Evolutionary conservation across 2,329 filamentous ascomycete species (phyloP).

Genomic region (Aspergillus intermedius): DNA sequence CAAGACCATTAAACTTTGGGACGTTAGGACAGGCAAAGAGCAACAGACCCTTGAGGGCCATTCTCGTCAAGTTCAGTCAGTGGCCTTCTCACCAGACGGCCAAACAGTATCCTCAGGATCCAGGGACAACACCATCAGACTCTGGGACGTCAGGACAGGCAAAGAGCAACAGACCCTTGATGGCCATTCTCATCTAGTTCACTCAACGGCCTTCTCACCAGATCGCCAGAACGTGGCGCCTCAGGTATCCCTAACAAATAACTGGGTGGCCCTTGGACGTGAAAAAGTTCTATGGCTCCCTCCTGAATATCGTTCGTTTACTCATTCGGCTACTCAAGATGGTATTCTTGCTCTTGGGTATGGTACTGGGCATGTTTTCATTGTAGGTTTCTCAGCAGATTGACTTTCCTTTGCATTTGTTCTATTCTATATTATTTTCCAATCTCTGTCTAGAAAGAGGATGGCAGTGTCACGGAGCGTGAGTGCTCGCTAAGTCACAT

Average conservation of each 20-base stretch:
- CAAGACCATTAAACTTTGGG: constrained; percentile 9
- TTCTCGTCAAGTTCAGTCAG: constrained; percentile 3
- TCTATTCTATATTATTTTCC: too few species aligned
- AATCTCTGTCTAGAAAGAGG: too few species aligned
- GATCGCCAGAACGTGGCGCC: background rate
- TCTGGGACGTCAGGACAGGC: constrained; percentile 9
- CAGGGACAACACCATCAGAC: constrained; percentile 5
- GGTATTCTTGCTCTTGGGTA: background rate
- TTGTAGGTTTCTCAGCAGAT: background rate
- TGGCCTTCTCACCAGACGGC: constrained; percentile 9
- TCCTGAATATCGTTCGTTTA: constrained; percentile 2
- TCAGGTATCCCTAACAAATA: constrained; percentile 7
- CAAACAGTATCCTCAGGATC: constrained; percentile 1
- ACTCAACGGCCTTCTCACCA: constrained; percentile 11
- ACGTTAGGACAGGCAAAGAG: too few species aligned
- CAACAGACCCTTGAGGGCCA: constrained; percentile 1
- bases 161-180: constrained; percentile 6
- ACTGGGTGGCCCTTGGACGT: constrained; percentile 9
- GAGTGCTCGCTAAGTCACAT: too few species aligned
- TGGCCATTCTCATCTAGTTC: constrained; percentile 7
- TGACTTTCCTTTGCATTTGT: background rate
- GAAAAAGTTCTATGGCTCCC: constrained; percentile 8
- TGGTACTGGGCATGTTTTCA: background rate
- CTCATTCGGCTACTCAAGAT: background rate
- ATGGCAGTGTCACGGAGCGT: too few species aligned